A percentile compares a stretch with the other conserved stretches of the same genome.
These are phyloP conservation scores for Moesziomyces sp. DNA, from an alignment of 1,284 basidiomycete species.

Conservation along the genomic window DNA sequence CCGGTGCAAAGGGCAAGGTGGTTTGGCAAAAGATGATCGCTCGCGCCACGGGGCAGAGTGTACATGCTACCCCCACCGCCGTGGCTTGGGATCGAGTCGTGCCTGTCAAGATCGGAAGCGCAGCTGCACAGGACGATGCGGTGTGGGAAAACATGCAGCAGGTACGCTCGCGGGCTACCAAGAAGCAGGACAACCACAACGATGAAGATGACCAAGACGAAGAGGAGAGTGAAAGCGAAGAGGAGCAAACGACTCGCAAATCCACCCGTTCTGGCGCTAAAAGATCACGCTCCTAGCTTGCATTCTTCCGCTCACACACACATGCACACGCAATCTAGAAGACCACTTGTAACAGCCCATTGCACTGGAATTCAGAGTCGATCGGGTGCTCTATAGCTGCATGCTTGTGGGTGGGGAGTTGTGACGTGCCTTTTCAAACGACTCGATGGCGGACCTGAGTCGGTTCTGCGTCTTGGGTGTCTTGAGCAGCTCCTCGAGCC, in stretches of 20 bases:
- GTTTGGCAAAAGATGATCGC: constrained; percentile 31
- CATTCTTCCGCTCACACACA: not conserved
- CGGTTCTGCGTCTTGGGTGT: constrained; percentile 8
- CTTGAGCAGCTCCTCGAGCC: constrained; percentile 27
- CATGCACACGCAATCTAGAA: not conserved
- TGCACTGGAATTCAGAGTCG: not conserved
- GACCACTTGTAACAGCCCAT: too few species aligned
- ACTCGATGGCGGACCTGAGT: constrained; percentile 24
- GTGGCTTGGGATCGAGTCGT: constrained; percentile 50
- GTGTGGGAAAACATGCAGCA: constrained; percentile 46
- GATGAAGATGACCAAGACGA: constrained; percentile 22
- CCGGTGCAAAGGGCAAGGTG: constrained; percentile 26
- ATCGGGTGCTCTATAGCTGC: constrained; percentile 2
- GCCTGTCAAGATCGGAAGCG: constrained; percentile 3
- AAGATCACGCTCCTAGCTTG: not conserved
- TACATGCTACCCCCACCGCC: constrained; percentile 22
- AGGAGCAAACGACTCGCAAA: constrained; percentile 1
- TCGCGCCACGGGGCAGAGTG: constrained; percentile 8
- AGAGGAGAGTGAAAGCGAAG: constrained; percentile 11
- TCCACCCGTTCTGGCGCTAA: not conserved
- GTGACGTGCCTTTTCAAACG: constrained; percentile 7
- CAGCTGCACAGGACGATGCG: constrained; percentile 32
- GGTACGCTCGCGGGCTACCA: constrained; percentile 7
- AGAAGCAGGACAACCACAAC: not conserved
- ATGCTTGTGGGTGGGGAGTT: constrained; percentile 28